Conservation (phyloP, 192 early-diverging fungal species). For the Pilobolus umbonatus region DNA sequence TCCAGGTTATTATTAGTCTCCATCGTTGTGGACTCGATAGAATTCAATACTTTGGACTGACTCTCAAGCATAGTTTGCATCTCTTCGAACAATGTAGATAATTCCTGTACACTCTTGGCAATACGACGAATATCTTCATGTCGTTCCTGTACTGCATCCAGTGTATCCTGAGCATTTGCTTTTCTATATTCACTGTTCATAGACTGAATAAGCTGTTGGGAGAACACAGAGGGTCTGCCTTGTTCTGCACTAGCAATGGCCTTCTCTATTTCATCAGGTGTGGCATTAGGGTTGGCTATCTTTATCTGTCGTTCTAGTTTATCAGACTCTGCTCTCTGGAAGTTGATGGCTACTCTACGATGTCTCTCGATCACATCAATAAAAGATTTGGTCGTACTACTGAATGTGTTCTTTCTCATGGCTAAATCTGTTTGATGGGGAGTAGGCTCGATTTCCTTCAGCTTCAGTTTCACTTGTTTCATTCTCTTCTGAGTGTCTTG, state of each 20-base stretch:
- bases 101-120: slow-evolving; percentile 49
- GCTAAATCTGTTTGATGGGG: slow-evolving; percentile 22
- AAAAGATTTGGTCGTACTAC: slow-evolving; percentile 22
- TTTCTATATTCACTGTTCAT: slow-evolving; percentile 41
- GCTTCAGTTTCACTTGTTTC: slow-evolving; percentile 24
- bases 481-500: slow-evolving; percentile 24
- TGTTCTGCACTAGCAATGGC: slow-evolving; percentile 42
- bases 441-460: slow-evolving; percentile 32
- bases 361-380: slow-evolving; percentile 31
- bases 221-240: slow-evolving; percentile 45
- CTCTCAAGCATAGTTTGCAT: slow-evolving; percentile 56
- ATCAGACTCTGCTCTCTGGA: slow-evolving; percentile 27
- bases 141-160: slow-evolving; percentile 59
- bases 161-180: slow-evolving; percentile 30
- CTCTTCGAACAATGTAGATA: slow-evolving; percentile 57
- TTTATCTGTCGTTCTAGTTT: slow-evolving; percentile 35
- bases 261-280: slow-evolving; percentile 49
- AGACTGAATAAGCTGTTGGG: slow-evolving; percentile 51
- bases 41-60: slow-evolving; percentile 26
- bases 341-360: slow-evolving; percentile 24
- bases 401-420: slow-evolving; percentile 33
- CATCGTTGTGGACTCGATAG: slow-evolving; percentile 23
- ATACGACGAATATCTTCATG: slow-evolving; percentile 57
- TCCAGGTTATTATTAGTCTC: slow-evolving; percentile 60
- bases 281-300: slow-evolving; percentile 52